Evolutionary conservation across 1,139 yeast genomes (phyloP).

Genomic region (Taphrina wiesneri): DNA sequence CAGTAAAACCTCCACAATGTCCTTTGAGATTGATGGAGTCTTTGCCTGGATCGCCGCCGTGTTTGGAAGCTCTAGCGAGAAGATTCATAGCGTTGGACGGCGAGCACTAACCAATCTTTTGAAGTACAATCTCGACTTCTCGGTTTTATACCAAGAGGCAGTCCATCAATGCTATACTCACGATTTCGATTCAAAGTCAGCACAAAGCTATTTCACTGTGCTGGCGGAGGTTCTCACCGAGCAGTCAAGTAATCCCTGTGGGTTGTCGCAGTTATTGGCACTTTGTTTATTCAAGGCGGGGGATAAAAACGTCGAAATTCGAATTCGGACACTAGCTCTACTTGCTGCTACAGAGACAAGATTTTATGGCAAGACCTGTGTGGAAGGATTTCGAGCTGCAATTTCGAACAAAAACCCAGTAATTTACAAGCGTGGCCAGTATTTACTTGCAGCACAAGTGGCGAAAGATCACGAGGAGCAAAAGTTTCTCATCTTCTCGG

Average conservation of each 20-base stretch:
- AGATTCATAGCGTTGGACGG: constrained; percentile 64
- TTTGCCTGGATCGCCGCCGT: constrained; percentile 78
- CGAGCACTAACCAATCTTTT: constrained; percentile 72
- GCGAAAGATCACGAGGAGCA: constrained; percentile 61
- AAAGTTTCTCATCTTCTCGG: constrained; percentile 65
- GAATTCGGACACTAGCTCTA: constrained; percentile 63
- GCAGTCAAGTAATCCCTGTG: constrained; percentile 50
- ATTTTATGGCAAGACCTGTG: constrained; percentile 53
- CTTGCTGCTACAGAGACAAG: constrained; percentile 59
- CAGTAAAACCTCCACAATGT: constrained; percentile 50
- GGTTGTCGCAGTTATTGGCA: constrained; percentile 53
- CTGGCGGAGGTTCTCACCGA: constrained; percentile 62
- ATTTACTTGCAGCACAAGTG: constrained; percentile 64
- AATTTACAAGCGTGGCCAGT: constrained; percentile 74
- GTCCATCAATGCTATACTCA: constrained; percentile 68
- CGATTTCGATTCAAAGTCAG: constrained; percentile 54
- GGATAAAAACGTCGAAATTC: constrained; percentile 59
- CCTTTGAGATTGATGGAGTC: constrained; percentile 69
- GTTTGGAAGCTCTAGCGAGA: constrained; percentile 60
- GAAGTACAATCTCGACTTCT: constrained; percentile 58
- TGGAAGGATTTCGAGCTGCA: constrained; percentile 59
- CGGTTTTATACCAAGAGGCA: constrained; percentile 62
- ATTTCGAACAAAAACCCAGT: constrained; percentile 68
- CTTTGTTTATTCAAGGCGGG: constrained; percentile 71
- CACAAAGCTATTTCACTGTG: constrained; percentile 69